These are phyloP conservation scores for Tricholoma terreum DNA, from an alignment of 768 basidiomycete species.

Conservation along the genomic window DNA sequence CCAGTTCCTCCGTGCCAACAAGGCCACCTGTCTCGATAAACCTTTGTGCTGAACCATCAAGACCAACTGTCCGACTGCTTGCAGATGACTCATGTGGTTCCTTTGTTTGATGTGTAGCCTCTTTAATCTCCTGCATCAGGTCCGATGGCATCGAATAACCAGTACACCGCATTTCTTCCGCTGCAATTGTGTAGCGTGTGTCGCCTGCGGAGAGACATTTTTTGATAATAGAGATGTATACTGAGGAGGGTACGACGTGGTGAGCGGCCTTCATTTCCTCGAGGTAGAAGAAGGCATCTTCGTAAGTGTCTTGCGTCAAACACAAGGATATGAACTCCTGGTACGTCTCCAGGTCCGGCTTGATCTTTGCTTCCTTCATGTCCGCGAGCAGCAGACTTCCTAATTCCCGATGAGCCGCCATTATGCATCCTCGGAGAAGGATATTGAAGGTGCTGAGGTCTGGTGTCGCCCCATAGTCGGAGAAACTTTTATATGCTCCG, in stretches of 20 bases:
- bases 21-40: constrained; percentile 35
- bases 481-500: constrained; percentile 66
- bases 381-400: constrained; percentile 67
- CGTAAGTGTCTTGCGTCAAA: constrained; percentile 69
- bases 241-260: constrained; percentile 46
- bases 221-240: constrained; percentile 60
- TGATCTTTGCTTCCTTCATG: constrained; percentile 54
- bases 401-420: constrained; percentile 56
- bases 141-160: constrained; percentile 40
- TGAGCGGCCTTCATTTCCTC: constrained; percentile 79
- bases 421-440: constrained; percentile 64
- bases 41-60: constrained; percentile 26
- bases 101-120: not conserved
- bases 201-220: constrained; percentile 59
- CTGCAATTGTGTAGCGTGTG: constrained; percentile 56
- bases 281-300: constrained; percentile 85
- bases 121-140: constrained; percentile 14
- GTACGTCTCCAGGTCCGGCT: constrained; percentile 60
- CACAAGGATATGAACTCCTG: constrained; percentile 66
- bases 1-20: constrained; percentile 7
- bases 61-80: constrained; percentile 1
- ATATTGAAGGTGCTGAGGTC: constrained; percentile 65
- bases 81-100: not conserved
- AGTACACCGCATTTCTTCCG: constrained; percentile 68
- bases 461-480: constrained; percentile 53